phyloP scores from a whole-genome alignment of 768 basidiomycete species.

The Leccinum aurantiacum region DNA sequence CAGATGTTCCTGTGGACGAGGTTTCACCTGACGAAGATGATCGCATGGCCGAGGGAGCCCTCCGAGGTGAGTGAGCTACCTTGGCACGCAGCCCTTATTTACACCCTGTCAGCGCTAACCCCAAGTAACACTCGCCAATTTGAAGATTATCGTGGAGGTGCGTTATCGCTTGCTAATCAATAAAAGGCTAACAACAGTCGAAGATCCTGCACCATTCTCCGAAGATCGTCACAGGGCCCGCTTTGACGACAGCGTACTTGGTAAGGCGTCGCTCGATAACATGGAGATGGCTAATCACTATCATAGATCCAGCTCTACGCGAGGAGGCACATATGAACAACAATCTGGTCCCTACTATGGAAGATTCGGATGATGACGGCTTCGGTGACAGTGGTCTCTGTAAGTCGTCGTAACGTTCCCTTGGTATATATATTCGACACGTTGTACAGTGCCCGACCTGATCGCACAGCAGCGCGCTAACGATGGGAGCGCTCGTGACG shows the following conservation, averaged over 20 bases:
- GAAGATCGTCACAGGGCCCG: not conserved
- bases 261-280: too few species aligned
- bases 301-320: too few species aligned
- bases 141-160: not conserved
- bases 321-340: too few species aligned
- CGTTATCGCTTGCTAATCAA: not conserved
- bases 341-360: too few species aligned
- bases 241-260: too few species aligned
- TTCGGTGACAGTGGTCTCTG: too few species aligned
- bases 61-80: not conserved
- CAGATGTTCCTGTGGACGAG: too few species aligned
- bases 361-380: too few species aligned
- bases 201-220: not conserved
- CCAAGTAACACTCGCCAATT: not conserved
- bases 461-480: not conserved
- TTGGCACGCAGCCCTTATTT: not conserved
- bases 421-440: too few species aligned
- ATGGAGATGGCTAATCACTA: too few species aligned
- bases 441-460: not conserved
- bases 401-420: not conserved
- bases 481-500: not conserved
- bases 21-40: too few species aligned
- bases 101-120: not conserved
- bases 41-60: too few species aligned
- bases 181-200: not conserved